A percentile compares a stretch with the other conserved stretches of the same genome.
phyloP scores from a whole-genome alignment of 345 rosid genomes.

The Brassica napus region Da-Ae NC_063451.1:35972501-35973000 shows the following conservation, averaged over 20 bases:
- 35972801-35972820: too few relatives aligned
- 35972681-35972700: not conserved
- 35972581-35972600: conserved; percentile 14
- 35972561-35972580: not conserved
- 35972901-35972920: too few relatives aligned
- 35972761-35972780: not conserved
- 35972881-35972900: too few relatives aligned
- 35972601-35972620: conserved; percentile 15
- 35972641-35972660: not conserved
- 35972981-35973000: too few relatives aligned
- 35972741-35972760: too few relatives aligned
- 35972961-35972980: too few relatives aligned
- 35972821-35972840: too few relatives aligned
- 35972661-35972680: not conserved
- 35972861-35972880: too few relatives aligned
- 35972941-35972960: too few relatives aligned
- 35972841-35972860: too few relatives aligned
- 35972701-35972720: not conserved
- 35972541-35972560: conserved; percentile 6
- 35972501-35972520: not conserved
- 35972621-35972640: conserved; percentile 9
- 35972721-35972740: not conserved
- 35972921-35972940: too few relatives aligned
- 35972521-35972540: not conserved
- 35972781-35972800: too few relatives aligned